Evolutionary conservation across 208 protist species (phyloP), one percentile per base, ranked within the genome.

Genomic region (Phytomonas sp.): DNA sequence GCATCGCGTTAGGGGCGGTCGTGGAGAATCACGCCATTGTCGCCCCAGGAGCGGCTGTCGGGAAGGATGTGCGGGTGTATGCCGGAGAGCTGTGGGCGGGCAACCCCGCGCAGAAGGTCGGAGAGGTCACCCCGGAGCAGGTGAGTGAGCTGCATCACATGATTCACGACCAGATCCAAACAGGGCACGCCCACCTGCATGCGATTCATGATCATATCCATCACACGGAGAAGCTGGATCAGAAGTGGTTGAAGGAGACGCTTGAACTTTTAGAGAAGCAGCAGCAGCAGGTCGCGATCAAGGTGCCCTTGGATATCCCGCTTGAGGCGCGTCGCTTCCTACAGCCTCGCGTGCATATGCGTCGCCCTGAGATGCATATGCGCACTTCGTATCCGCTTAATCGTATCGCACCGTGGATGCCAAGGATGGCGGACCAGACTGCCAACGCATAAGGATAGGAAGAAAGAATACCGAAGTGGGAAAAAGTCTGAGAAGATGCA

Each of bases 81-180:
- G 78, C 85, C 7, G 90, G 91, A 0, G 92, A 97, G 81, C 72
- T 97, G 26, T 97, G 94, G 94, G 91, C 89, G 1, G 94, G 94
- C 31, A 86, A 89, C 61, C 92, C 94, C 11, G 90, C 91, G 28
- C 80, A 89, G 71, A 95, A 96, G 76, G 76, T 96, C 17, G 82
- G 68, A 17, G 90, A 97, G 32, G 87, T 97, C 26, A 88, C 74
- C 62, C 40, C 79, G 1, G 87, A 84, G 62, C 86, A 96, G 83
- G 72, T 68, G 28, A 68, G 56, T 11, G 86, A 94, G 69, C 71
- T 94, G 37, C 61, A 81, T 37, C 78, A 90, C 76, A 77, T 92
- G 33, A 69, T 94, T n/a, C 88, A 92, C 51, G 77, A 89, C 20
- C 81, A 89, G 43, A 74, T 91, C 11, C 36, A 34, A 6, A 72